Percentiles rank a stretch among this genome's conserved stretches.
Conservation (phyloP, 305 asterid species). For the Caryopteris hybrid region DNA sequence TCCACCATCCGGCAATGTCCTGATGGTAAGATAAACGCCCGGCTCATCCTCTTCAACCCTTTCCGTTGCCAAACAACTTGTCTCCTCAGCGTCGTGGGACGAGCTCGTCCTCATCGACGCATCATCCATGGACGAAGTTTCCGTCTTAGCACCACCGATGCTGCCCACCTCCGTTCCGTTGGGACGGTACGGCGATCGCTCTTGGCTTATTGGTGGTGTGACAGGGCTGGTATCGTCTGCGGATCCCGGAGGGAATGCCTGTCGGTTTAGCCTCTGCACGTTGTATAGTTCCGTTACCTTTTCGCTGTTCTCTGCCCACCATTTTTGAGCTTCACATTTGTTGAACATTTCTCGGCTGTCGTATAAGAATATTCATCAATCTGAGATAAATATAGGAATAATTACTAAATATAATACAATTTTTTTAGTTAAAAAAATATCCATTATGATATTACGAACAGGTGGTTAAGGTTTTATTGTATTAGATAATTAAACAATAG, state of each 20-base stretch:
- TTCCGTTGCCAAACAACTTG: conserved; percentile 72
- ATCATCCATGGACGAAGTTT: conserved; percentile 66
- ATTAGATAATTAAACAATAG: no score
- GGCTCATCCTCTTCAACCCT: conserved; percentile 92
- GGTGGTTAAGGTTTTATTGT: no score
- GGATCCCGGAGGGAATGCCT: conserved; percentile 82
- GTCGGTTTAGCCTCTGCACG: conserved; percentile 80
- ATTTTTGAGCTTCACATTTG: conserved; percentile 92
- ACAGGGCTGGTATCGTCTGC: conserved; percentile 67
- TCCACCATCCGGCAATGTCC: conserved; percentile 72
- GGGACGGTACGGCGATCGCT: conserved; percentile 69
- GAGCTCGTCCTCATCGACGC: conserved; percentile 74
- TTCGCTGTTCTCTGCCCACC: conserved; percentile 95
- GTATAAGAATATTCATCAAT: no score
- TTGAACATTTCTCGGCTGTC: conserved; percentile 82
- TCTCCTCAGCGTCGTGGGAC: conserved; percentile 76
- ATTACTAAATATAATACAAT: no score
- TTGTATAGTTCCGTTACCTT: conserved; percentile 83
- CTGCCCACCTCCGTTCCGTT: conserved; percentile 39
- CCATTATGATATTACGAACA: no score
- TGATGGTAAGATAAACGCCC: conserved; percentile 80
- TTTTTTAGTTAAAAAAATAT: no score
- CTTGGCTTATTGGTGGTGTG: conserved; percentile 70
- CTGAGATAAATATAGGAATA: no score
- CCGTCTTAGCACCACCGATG: conserved; percentile 68